These are phyloP conservation scores for Leccinum subgranulosum DNA, from an alignment of 768 basidiomycete genomes.

Conservation along the genomic window DNA sequence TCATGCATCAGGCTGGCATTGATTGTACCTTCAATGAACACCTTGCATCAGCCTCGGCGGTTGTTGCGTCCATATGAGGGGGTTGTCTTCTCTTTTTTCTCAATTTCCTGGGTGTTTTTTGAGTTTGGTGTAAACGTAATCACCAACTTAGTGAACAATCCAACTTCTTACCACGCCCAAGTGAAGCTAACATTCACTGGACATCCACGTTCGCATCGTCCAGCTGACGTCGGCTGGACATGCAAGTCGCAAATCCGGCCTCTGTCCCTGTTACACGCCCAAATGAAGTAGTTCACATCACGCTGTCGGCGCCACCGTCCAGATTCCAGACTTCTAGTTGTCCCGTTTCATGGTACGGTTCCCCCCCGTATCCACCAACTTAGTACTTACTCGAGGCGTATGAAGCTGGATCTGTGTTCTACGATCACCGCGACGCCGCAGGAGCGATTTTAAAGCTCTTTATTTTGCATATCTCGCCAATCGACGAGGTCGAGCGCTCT, in stretches of 20 bases:
- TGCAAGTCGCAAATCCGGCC: not conserved
- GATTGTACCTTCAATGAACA: not conserved
- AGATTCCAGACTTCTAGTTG: no score
- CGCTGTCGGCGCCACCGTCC: not conserved
- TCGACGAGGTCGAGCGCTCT: not conserved
- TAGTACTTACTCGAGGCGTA: not conserved
- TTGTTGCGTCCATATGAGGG: conserved; percentile 9
- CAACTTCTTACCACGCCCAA: conserved; percentile 1
- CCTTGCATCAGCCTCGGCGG: not conserved
- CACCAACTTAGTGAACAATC: not conserved
- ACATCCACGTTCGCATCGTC: not conserved
- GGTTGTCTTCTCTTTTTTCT: not conserved
- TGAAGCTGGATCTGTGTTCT: not conserved
- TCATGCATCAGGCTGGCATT: not conserved
- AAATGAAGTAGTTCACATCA: not conserved
- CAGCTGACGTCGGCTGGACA: not conserved
- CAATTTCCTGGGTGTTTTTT: conserved; percentile 10
- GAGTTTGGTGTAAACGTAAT: not conserved
- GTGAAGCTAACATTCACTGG: not conserved
- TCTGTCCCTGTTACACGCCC: no score
- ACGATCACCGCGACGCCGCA: conserved; percentile 9
- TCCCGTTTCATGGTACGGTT: not conserved
- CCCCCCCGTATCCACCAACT: not conserved
- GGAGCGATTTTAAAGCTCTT: not conserved
- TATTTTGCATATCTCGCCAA: conserved; percentile 3